Percentiles rank a stretch among this genome's conserved stretches.
phyloP scores from a whole-genome alignment of 2,329 filamentous ascomycete genomes.

The Diaporthe sp. region DNA sequence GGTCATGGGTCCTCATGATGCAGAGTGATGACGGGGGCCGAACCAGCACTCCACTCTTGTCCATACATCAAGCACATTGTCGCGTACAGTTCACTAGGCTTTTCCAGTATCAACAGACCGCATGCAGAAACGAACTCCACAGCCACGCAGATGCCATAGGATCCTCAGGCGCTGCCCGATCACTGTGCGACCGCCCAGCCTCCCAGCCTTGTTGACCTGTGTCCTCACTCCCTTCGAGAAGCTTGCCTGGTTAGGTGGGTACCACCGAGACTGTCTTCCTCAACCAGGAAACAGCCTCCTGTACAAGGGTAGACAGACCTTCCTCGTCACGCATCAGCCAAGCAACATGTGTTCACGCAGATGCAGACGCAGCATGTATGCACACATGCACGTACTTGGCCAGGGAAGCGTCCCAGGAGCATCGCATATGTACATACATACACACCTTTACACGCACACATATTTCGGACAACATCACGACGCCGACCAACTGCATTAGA shows the following conservation, averaged over 20 bases:
- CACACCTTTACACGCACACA: not conserved
- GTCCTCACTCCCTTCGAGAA: not conserved
- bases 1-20: not conserved
- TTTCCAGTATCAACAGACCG: not conserved
- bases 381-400: not conserved
- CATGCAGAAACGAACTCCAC: not conserved
- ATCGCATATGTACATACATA: no score
- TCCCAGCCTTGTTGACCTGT: not conserved
- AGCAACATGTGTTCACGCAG: slow-evolving; percentile 18
- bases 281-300: not conserved
- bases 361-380: slow-evolving; percentile 22
- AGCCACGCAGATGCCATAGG: not conserved
- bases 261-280: not conserved
- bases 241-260: slow-evolving; percentile 6
- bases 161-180: not conserved
- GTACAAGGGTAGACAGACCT: not conserved
- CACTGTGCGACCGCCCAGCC: not conserved
- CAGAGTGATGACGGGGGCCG: not conserved
- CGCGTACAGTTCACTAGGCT: not conserved
- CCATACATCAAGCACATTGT: not conserved
- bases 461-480: not conserved
- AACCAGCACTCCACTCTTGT: not conserved
- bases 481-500: not conserved
- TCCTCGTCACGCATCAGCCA: not conserved
- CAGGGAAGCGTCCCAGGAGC: not conserved